Evolutionary conservation across 345 rosid species (phyloP).

Genomic region (Eucalyptus virginea): DNA sequence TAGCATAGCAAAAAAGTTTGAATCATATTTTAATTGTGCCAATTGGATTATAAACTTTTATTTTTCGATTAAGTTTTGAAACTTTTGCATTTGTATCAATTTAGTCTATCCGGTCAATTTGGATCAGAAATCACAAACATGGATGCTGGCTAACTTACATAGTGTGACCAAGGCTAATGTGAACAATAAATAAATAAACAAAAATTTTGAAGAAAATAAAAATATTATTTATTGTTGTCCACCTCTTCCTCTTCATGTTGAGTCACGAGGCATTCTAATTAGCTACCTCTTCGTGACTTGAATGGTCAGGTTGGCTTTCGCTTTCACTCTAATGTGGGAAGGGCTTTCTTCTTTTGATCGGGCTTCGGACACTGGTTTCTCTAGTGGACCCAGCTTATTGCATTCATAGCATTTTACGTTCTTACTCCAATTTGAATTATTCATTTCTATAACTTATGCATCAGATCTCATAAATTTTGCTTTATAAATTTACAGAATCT

Average conservation of each 20-base stretch:
- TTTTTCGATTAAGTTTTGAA: no score
- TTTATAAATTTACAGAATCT: neutral
- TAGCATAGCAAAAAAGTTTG: neutral
- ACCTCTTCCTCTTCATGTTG: neutral
- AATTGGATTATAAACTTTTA: no score
- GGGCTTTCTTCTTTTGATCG: neutral
- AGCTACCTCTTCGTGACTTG: neutral
- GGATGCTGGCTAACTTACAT: no score
- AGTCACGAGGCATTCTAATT: neutral
- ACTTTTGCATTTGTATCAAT: no score
- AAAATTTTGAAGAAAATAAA: no score
- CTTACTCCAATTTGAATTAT: neutral
- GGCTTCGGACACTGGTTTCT: neutral
- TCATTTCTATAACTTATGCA: neutral
- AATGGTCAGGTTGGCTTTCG: neutral
- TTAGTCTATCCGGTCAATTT: fast-evolving
- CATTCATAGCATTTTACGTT: neutral
- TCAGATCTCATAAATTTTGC: neutral
- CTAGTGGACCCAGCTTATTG: neutral
- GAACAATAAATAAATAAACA: no score
- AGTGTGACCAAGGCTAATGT: no score
- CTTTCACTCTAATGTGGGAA: neutral
- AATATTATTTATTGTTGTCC: no score
- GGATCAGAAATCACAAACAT: no score
- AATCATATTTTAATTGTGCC: neutral